Evolutionary conservation across 257 asterid genomes (phyloP).

Genomic region (Galeopsis tetrahit): DNA sequence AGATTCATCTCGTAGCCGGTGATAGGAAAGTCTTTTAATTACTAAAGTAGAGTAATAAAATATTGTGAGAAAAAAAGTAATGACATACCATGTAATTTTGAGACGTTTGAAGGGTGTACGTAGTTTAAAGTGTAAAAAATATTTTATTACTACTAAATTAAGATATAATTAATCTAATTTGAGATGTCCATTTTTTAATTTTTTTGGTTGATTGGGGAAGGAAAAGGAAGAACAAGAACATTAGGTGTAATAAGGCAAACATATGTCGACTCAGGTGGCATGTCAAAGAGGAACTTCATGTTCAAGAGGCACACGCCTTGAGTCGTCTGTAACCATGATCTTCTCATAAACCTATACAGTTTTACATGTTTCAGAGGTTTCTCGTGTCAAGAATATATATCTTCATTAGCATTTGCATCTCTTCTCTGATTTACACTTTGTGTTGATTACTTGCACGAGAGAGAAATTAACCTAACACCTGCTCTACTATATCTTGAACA

Average conservation of each 20-base stretch:
- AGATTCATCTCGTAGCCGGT: too few species aligned
- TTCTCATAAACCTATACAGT: neutral
- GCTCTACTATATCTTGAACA: neutral
- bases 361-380: conserved; percentile 9
- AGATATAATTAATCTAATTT: too few species aligned
- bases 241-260: neutral
- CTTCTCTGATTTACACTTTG: neutral
- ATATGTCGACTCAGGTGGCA: neutral
- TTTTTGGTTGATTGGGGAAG: neutral
- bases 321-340: neutral
- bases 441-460: neutral
- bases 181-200: too few species aligned
- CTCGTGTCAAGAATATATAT: neutral
- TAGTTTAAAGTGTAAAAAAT: too few species aligned
- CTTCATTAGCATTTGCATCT: neutral
- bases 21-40: too few species aligned
- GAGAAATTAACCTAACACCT: neutral
- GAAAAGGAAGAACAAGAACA: too few species aligned
- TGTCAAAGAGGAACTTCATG: too few species aligned
- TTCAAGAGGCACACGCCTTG: neutral
- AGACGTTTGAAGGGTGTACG: too few species aligned
- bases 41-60: too few species aligned
- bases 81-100: too few species aligned
- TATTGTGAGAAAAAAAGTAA: too few species aligned
- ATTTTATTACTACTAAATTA: too few species aligned